A percentile compares a stretch with the other conserved stretches of the same genome.
Conservation (phyloP, 2,329 filamentous ascomycete species). For the Trichoderma aggressivum region DNA sequence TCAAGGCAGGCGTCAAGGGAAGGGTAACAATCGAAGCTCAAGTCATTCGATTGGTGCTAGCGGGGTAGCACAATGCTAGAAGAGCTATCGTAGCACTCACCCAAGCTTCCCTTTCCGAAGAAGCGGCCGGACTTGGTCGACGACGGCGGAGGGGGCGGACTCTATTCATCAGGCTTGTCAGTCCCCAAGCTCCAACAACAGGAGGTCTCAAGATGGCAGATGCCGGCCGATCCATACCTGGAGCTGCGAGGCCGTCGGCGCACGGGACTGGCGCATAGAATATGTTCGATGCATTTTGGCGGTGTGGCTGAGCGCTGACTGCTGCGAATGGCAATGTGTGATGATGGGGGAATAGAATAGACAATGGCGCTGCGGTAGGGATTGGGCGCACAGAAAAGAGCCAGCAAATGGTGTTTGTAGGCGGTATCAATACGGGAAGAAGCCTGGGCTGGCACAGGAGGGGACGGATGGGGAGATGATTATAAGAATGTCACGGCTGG, state of each 20-base stretch:
- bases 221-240: conserved; percentile 42
- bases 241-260: conserved; percentile 82
- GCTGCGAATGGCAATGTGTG: conserved; percentile 17
- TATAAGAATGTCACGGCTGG: conserved; percentile 15
- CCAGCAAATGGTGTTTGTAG: conserved; percentile 7
- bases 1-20: too few species aligned
- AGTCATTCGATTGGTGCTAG: neutral
- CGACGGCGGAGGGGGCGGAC: conserved; percentile 86
- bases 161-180: conserved; percentile 51
- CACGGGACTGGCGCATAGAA: conserved; percentile 95
- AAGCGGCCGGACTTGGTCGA: conserved; percentile 87
- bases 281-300: conserved; percentile 92
- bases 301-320: conserved; percentile 23
- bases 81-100: conserved; percentile 53
- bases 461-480: conserved; percentile 14
- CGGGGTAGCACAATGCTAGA: neutral
- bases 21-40: neutral
- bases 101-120: conserved; percentile 81
- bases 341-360: neutral
- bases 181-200: neutral
- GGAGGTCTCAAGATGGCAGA: neutral
- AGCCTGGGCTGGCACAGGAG: neutral
- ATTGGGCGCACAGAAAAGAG: conserved; percentile 1
- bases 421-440: neutral
- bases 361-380: neutral